phyloP scores from a whole-genome alignment of 2,329 filamentous ascomycete species.

The Calonectria pauciramosa region DNA sequence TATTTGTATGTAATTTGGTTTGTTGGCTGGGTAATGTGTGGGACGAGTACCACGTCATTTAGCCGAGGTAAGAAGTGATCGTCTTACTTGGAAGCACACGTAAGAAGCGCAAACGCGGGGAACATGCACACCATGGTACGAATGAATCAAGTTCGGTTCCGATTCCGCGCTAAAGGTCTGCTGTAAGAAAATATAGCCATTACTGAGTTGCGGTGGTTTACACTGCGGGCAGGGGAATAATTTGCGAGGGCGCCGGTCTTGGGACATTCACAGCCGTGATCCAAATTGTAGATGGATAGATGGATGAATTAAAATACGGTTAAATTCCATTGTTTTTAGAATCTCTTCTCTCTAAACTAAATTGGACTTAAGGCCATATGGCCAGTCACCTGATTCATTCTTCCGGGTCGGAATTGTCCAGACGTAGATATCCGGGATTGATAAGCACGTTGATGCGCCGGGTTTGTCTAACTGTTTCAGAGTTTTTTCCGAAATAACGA shows the following conservation, averaged over 20 bases:
- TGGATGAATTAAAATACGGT: neutral
- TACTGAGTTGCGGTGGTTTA: neutral
- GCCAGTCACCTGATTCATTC: neutral
- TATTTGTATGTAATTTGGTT: neutral
- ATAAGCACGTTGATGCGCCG: neutral
- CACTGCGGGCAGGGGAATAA: neutral
- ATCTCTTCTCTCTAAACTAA: neutral
- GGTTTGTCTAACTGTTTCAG: neutral
- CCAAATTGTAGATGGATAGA: no score
- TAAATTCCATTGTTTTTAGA: neutral
- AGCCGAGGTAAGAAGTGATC: neutral
- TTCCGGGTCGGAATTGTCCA: neutral
- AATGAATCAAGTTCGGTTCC: neutral
- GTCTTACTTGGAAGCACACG: neutral
- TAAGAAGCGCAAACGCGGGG: neutral
- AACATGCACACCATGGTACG: neutral
- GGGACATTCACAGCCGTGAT: neutral
- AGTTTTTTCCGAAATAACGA: neutral
- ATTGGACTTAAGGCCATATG: neutral
- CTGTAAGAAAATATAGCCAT: neutral
- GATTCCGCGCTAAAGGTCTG: neutral
- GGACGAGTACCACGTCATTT: neutral
- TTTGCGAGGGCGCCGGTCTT: no score
- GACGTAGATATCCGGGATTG: neutral
- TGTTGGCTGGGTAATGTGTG: neutral